Conservation (phyloP, 495 filamentous ascomycete genomes). For the Aspergillus haitiensis region DNA sequence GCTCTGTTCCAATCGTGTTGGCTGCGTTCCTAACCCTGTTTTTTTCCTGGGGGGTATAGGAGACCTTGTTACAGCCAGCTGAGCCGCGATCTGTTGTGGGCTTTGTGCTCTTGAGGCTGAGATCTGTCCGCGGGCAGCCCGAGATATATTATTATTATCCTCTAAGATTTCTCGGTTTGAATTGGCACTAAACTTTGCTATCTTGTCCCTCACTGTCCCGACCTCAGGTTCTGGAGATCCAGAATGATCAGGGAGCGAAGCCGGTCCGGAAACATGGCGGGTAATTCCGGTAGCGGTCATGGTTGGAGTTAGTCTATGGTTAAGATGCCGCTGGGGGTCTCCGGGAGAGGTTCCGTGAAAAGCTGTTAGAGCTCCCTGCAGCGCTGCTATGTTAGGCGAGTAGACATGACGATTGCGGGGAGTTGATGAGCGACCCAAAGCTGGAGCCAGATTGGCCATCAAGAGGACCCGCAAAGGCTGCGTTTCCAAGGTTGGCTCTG, state of each 20-base stretch:
- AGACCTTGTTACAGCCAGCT: conserved; percentile 37
- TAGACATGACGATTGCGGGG: conserved; percentile 27
- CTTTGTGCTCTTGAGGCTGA: conserved; percentile 24
- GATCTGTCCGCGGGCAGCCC: conserved; percentile 15
- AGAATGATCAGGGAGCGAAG: conserved; percentile 14
- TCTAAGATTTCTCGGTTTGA: conserved; percentile 19
- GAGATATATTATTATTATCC: neutral
- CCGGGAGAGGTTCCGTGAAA: conserved; percentile 32
- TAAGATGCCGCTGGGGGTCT: conserved; percentile 22
- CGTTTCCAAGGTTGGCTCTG: neutral
- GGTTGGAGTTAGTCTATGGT: conserved; percentile 10
- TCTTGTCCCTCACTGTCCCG: conserved; percentile 47
- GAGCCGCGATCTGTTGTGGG: conserved; percentile 40
- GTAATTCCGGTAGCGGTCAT: conserved; percentile 10
- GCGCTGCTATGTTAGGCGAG: conserved; percentile 21
- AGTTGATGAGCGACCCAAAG: conserved; percentile 35
- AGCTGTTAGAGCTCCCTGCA: conserved; percentile 43
- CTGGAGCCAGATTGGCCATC: conserved; percentile 36
- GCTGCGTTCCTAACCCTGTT: conserved; percentile 8
- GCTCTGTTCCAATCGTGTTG: neutral
- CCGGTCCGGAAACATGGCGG: conserved; percentile 23
- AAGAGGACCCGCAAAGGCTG: conserved; percentile 20
- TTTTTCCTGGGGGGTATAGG: conserved; percentile 20
- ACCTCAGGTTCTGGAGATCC: conserved; percentile 36
- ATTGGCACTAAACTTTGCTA: conserved; percentile 36